Conservation (phyloP, 495 filamentous ascomycete species). For the Penicillium parvum region DNA sequence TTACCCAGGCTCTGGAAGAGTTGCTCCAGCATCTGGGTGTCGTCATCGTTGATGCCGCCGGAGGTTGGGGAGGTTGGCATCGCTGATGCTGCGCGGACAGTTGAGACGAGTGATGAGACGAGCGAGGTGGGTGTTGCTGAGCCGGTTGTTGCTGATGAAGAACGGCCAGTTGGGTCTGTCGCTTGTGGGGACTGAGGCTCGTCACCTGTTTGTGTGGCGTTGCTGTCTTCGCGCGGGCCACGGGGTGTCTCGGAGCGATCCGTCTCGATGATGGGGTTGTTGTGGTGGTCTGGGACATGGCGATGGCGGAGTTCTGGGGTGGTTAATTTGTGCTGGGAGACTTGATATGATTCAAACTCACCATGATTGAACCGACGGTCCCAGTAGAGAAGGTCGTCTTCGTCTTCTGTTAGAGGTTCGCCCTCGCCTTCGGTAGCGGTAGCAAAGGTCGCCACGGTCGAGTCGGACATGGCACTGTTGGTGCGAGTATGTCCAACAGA, state of each 20-base stretch:
- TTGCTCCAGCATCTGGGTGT: slow-evolving; percentile 70
- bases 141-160: slow-evolving; percentile 25
- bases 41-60: slow-evolving; percentile 56
- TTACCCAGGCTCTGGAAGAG: slow-evolving; percentile 70
- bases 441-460: slow-evolving; percentile 76
- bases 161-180: slow-evolving; percentile 15
- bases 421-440: slow-evolving; percentile 68
- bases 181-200: neutral
- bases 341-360: slow-evolving; percentile 8
- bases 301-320: slow-evolving; percentile 27
- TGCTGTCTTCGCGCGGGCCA: slow-evolving; percentile 5
- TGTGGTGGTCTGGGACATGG: slow-evolving; percentile 13
- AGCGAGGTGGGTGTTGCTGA: slow-evolving; percentile 38
- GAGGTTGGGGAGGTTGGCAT: slow-evolving; percentile 31
- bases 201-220: slow-evolving; percentile 2
- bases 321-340: neutral
- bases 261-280: slow-evolving; percentile 11
- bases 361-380: slow-evolving; percentile 40
- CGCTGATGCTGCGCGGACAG: slow-evolving; percentile 37
- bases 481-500: slow-evolving; percentile 35
- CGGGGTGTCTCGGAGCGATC: slow-evolving; percentile 20
- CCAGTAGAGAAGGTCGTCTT: slow-evolving; percentile 43
- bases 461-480: slow-evolving; percentile 63
- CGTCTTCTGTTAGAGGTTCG: slow-evolving; percentile 37
- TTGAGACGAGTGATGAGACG: slow-evolving; percentile 35